Base-by-base conservation (phyloP, 192 early-diverging fungal species). In the Gryganskiella cystojenkinii region DNA sequence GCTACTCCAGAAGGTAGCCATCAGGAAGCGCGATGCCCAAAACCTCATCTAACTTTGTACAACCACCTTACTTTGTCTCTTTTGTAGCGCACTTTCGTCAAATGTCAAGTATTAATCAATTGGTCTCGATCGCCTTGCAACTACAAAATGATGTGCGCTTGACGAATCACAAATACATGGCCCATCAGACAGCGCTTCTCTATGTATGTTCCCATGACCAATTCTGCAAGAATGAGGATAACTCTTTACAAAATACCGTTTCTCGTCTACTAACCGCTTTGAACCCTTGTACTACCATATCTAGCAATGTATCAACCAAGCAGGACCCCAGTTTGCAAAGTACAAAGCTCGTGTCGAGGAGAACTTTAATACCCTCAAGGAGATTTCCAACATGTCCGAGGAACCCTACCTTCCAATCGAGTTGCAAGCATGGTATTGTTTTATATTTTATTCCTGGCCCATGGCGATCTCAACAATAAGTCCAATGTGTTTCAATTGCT, bases 151-250 rank as follows among this genome's bases (percentile, higher is more conserved):
- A 87, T 27, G 34, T 86, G 22, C 43, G 70, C 28, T 59, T 86
- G 24, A 60, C 67, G 11, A 86, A 87, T 35, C 86, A 87, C 57
- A 85, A 85, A 42, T 87, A 85, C 46, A 78, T 87, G 33, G 86
- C 86, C 17, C 84, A 87, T 66, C 86, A 87, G 59, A 42, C 84
- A 2, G 86, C 85, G 49, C 53, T 87, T 30, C 65, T 87, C 15
- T 87, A 87, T 79, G 86, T 86, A 74, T 67, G 67, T 40, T 9
- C 37, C 5, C 13, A 40, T 13, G 37, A 40, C 37, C 13, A 13
- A n/a, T n/a, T n/a, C n/a, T n/a, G n/a, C n/a, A n/a, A n/a, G 13
- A 15, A 50, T 13, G n/a, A 27, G 13, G 34, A 22, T 35, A 31
- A 3, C 31, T 34, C 5, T 14, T 37, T 14, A 31, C 34, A n/a